Base-by-base conservation (phyloP, 345 rosid species). In the Combretum micranthum region DNA sequence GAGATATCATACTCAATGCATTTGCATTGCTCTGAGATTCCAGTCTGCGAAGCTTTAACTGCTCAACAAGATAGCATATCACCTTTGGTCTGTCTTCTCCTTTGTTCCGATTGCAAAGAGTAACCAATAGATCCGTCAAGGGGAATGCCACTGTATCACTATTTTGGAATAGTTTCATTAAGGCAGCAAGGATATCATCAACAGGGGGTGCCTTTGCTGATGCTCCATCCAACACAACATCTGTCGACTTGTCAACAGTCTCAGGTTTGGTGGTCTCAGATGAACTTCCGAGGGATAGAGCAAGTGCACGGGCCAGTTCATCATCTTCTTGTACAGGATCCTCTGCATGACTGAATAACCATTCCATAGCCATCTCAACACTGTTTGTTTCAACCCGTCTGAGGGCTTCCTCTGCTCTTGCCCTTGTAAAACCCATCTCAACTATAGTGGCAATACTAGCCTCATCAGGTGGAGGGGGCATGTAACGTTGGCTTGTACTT, bases 351-450 rank as follows among this genome's bases (percentile, higher is more conserved):
- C 69, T 85, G 72, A 83, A 69, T 59, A 92, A 64, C 97, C 97
- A 92, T 69, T 92, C 98, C 90, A 83, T 92, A 26, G 98, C 98
- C 89, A 92, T 74, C 67, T 88, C 98, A 60, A 92, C 97, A 80
- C 95, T 92, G 67, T 92, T 92, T 42, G 98, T 78, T 75, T 88
- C 97, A 65, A 86, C 90, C 57, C 93, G 79, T 63, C 98, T 77
- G 75, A 92, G 65, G 2, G 98, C 95, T 54, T 86, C 91, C 76
- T 88, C 96, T 9, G 95, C 98, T 78, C 98, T 88, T 71, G 86
- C 81, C 84, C 97, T 86, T 66, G 95, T 83, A 75, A 92, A 86
- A 42, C 98, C 98, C 98, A 92, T 92, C 73, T 86, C 97, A 64
- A 86, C 93, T 60, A 92, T 92, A 68, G 84, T 86, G 62, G 90